Evolutionary conservation across 306 rosid genomes (phyloP).

Genomic region (Comarum palustre): DNA sequence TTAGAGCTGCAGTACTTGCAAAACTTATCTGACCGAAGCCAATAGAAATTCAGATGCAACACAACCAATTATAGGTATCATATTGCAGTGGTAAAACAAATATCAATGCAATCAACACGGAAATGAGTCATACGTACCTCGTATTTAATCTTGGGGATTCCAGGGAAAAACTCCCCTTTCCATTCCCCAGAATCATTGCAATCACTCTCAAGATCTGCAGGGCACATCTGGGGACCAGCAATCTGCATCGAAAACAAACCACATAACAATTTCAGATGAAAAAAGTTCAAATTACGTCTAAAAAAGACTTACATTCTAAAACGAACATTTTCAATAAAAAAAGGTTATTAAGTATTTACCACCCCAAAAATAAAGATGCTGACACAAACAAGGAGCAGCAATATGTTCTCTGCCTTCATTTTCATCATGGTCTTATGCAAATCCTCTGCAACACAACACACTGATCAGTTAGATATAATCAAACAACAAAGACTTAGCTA

Average conservation of each 20-base stretch:
- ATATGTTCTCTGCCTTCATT: conserved; percentile 47
- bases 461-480: background rate
- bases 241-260: conserved; percentile 37
- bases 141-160: conserved; percentile 62
- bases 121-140: conserved; percentile 44
- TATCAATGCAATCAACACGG: background rate
- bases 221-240: conserved; percentile 60
- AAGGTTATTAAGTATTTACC: conserved; percentile 42
- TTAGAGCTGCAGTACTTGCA: background rate
- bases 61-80: background rate
- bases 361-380: conserved; percentile 36
- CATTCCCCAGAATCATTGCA: conserved; percentile 61
- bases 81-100: background rate
- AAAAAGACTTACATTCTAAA: background rate
- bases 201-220: conserved; percentile 43
- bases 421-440: conserved; percentile 27
- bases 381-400: conserved; percentile 48
- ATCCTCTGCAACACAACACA: conserved; percentile 25
- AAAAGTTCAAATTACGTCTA: background rate
- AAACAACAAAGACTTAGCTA: background rate
- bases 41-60: background rate
- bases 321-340: background rate
- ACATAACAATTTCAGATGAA: background rate
- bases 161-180: conserved; percentile 87
- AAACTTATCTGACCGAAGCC: background rate